Evolutionary conservation across 805 yeast species (phyloP).

Genomic region (Pichia cabralensis): DNA sequence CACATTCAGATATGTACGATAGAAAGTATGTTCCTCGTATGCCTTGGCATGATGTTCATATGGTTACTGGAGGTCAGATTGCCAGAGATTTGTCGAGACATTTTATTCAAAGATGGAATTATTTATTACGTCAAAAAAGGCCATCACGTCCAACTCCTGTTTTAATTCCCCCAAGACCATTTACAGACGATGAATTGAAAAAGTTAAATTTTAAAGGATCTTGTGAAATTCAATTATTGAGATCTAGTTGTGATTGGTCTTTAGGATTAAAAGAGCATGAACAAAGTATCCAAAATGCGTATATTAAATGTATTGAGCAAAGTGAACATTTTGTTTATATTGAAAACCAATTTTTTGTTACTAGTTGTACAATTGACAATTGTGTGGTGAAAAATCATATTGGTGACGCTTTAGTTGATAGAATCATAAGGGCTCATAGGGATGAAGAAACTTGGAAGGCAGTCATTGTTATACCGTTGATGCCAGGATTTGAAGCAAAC

Average conservation of each 20-base stretch:
- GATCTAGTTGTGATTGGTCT: constrained; percentile 93
- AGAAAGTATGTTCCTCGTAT: constrained; percentile 74
- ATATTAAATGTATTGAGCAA: constrained; percentile 79
- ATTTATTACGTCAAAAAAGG: constrained; percentile 80
- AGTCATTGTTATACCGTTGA: constrained; percentile 79
- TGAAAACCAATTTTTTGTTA: constrained; percentile 91
- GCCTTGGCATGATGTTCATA: constrained; percentile 99
- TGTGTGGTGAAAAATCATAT: constrained; percentile 76
- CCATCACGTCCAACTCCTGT: constrained; percentile 92
- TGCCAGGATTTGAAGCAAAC: constrained; percentile 95
- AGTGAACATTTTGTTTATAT: constrained; percentile 89
- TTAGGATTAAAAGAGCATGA: constrained; percentile 79
- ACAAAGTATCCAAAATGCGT: constrained; percentile 86
- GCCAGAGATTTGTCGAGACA: constrained; percentile 91
- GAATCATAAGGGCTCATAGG: constrained; percentile 81
- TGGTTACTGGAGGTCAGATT: constrained; percentile 88
- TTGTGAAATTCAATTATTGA: constrained; percentile 81
- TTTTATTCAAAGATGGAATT: constrained; percentile 97
- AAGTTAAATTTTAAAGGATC: constrained; percentile 62
- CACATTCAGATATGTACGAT: constrained; percentile 88
- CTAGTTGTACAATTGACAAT: constrained; percentile 82
- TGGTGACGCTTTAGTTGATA: constrained; percentile 95
- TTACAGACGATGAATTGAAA: constrained; percentile 59
- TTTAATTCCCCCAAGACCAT: constrained; percentile 85
- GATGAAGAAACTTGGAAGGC: constrained; percentile 82